Percentiles rank a stretch among this genome's conserved stretches.
Evolutionary conservation across 106 monocot genomes (phyloP).

Genomic region (Vanilla planifolia): DNA sequence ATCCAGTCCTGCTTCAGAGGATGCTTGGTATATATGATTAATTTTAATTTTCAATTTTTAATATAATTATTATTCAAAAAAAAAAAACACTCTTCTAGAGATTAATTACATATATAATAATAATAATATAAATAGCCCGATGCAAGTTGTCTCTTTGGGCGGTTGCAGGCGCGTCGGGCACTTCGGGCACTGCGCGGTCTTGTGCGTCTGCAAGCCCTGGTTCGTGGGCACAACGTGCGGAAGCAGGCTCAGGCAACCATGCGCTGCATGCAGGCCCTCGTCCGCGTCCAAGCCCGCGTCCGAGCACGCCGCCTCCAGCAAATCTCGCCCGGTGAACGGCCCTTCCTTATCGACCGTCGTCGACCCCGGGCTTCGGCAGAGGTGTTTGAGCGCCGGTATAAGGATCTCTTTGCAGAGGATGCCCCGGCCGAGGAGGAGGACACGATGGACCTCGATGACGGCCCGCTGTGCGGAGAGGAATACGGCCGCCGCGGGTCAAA

Average conservation of each 20-base stretch:
- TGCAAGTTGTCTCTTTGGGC: too few species aligned
- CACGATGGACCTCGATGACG: neutral
- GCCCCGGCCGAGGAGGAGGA: neutral
- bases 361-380: neutral
- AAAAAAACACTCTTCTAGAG: too few species aligned
- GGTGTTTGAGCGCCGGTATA: neutral
- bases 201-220: slow-evolving; percentile 80
- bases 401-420: neutral
- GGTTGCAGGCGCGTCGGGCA: slow-evolving; percentile 61
- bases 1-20: slow-evolving; percentile 82
- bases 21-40: slow-evolving; percentile 65
- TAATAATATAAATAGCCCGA: too few species aligned
- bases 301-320: slow-evolving; percentile 39
- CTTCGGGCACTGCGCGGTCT: slow-evolving; percentile 61
- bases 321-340: neutral
- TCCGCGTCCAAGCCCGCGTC: slow-evolving; percentile 71
- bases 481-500: neutral
- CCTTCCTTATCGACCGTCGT: neutral
- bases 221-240: slow-evolving; percentile 74
- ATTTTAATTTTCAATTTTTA: too few species aligned
- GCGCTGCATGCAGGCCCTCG: slow-evolving; percentile 84
- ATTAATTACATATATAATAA: too few species aligned
- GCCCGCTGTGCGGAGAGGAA: neutral
- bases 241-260: slow-evolving; percentile 73
- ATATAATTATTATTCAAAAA: too few species aligned